These are phyloP conservation scores for Penstemon davidsonii DNA, from an alignment of 257 asterid genomes.

Conservation along the genomic window DNA sequence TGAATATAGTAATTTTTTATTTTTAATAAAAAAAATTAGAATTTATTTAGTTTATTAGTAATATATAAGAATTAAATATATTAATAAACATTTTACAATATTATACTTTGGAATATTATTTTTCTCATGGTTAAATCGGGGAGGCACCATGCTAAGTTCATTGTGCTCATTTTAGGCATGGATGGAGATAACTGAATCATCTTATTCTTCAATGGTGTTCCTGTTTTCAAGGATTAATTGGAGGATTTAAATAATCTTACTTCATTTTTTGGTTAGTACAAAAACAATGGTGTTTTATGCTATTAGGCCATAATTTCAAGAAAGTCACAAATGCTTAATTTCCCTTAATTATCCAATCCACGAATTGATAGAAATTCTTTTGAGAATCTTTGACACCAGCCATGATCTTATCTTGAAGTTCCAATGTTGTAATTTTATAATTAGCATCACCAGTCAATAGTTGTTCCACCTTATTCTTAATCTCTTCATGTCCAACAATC, in stretches of 20 bases:
- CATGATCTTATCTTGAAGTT: conserved; percentile 34
- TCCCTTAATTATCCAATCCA: conserved; percentile 45
- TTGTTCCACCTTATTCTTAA: conserved; percentile 35
- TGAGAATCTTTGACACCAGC: conserved; percentile 36
- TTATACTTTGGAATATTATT: too few relatives aligned
- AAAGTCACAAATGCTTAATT: too few relatives aligned
- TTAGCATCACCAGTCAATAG: conserved; percentile 26
- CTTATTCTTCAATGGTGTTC: conserved; percentile 39
- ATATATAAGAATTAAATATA: too few relatives aligned
- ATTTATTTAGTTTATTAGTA: too few relatives aligned
- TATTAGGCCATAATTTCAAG: too few relatives aligned
- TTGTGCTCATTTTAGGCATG: conserved; percentile 41
- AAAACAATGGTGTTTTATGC: not conserved
- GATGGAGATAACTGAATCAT: conserved; percentile 36
- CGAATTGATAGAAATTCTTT: conserved; percentile 35
- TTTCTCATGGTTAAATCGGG: too few relatives aligned
- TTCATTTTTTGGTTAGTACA: not conserved
- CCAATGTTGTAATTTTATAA: conserved; percentile 30
- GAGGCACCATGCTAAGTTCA: conserved; percentile 20
- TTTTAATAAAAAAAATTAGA: too few relatives aligned
- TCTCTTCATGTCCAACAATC: conserved; percentile 32
- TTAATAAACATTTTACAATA: too few relatives aligned
- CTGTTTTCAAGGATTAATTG: conserved; percentile 20
- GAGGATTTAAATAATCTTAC: not conserved
- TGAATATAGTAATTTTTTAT: too few relatives aligned